Evolutionary conservation across 2,329 filamentous ascomycete species (phyloP).

Genomic region (Calonectria pseudoturangicola): DNA sequence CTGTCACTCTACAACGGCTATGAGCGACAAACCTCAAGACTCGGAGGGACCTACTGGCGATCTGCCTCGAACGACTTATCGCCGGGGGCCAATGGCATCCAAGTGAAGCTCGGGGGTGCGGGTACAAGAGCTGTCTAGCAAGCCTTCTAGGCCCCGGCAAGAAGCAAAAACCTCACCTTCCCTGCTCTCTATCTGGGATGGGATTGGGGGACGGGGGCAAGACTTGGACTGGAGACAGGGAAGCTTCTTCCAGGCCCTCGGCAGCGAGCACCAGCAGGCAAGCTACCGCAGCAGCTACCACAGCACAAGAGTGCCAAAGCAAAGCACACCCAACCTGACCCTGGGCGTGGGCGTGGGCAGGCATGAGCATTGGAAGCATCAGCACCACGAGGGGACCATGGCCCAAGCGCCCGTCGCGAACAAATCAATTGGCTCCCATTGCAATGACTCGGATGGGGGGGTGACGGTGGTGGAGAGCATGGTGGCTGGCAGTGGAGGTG

Average conservation of each 20-base stretch:
- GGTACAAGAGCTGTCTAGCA: conserved; percentile 52
- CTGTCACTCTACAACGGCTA: conserved; percentile 29
- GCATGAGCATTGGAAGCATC: conserved; percentile 45
- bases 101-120: conserved; percentile 52
- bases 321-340: conserved; percentile 35
- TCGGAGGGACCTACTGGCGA: conserved; percentile 49
- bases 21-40: conserved; percentile 40
- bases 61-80: conserved; percentile 56
- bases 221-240: conserved; percentile 40
- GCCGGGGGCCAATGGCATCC: conserved; percentile 50
- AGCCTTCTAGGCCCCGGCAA: conserved; percentile 49
- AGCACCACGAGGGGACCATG: conserved; percentile 49
- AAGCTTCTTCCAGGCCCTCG: conserved; percentile 49
- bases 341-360: conserved; percentile 22
- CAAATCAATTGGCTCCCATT: conserved; percentile 57
- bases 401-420: conserved; percentile 51
- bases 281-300: conserved; percentile 26
- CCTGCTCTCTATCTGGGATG: conserved; percentile 42
- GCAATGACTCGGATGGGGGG: conserved; percentile 57
- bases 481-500: conserved; percentile 49
- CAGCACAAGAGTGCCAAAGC: conserved; percentile 42
- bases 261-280: conserved; percentile 30
- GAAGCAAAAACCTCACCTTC: conserved; percentile 48
- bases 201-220: conserved; percentile 41
- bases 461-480: conserved; percentile 47